These are phyloP conservation scores for Amoeboaphelidium protococcarum DNA, from an alignment of 371 early-diverging fungal genomes.

Conservation along the genomic window DNA sequence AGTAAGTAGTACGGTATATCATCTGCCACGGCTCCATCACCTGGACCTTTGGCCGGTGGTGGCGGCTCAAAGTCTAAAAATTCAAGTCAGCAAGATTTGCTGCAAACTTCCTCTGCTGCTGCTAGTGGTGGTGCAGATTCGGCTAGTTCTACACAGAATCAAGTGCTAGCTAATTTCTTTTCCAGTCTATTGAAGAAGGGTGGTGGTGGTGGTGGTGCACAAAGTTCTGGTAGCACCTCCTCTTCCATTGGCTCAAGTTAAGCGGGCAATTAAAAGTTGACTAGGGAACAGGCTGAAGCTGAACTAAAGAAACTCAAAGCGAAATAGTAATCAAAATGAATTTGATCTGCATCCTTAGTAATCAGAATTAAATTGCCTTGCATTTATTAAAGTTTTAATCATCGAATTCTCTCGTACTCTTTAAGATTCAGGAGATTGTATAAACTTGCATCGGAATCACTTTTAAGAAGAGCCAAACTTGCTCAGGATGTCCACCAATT, in stretches of 20 bases:
- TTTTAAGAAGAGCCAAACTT: too few species aligned
- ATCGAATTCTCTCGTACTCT: too few species aligned
- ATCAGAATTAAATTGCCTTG: too few species aligned
- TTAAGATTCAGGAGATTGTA: too few species aligned
- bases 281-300: not conserved
- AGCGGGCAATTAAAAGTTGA: too few species aligned
- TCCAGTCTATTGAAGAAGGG: constrained; percentile 48
- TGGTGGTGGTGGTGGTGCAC: constrained; percentile 2
- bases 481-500: constrained; percentile 10
- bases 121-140: not conserved
- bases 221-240: constrained; percentile 1
- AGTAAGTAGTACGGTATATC: not conserved
- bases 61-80: not conserved
- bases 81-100: not conserved
- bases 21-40: not conserved
- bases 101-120: not conserved
- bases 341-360: too few species aligned
- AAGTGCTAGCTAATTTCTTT: constrained; percentile 61
- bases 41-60: not conserved
- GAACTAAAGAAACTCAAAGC: not conserved
- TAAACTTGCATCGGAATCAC: too few species aligned
- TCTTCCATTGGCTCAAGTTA: too few species aligned
- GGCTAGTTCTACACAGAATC: constrained; percentile 16
- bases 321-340: too few species aligned
- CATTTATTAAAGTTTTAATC: too few species aligned